These are phyloP conservation scores for Alternaria atra DNA, from an alignment of 2,329 filamentous ascomycete species.

Conservation along the genomic window DNA sequence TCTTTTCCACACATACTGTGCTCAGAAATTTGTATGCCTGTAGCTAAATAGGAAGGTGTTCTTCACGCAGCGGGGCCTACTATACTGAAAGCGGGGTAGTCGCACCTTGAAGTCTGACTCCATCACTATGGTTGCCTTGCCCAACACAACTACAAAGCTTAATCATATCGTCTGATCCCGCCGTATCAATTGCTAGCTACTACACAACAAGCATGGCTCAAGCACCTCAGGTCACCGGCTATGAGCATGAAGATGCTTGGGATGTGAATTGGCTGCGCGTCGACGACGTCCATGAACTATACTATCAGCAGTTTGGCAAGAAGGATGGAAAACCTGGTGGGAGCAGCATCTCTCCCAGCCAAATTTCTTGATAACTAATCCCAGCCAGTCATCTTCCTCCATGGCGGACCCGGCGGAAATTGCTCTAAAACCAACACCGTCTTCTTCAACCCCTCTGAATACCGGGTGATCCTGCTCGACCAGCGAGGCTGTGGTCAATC, in stretches of 20 bases:
- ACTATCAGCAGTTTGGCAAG: slow-evolving; percentile 54
- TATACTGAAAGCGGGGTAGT: slow-evolving; percentile 23
- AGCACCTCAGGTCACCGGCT: slow-evolving; percentile 28
- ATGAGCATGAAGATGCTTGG: slow-evolving; percentile 48
- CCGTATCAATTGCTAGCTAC: not conserved
- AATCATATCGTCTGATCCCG: not conserved
- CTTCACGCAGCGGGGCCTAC: slow-evolving; percentile 11
- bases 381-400: slow-evolving; percentile 52
- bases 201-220: slow-evolving; percentile 18
- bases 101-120: slow-evolving; percentile 10
- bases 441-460: slow-evolving; percentile 57
- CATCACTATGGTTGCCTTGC: not conserved
- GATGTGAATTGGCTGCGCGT: slow-evolving; percentile 45
- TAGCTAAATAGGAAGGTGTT: slow-evolving; percentile 14
- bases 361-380: not conserved
- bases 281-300: slow-evolving; percentile 47
- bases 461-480: slow-evolving; percentile 59
- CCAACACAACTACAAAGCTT: not conserved
- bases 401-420: slow-evolving; percentile 56
- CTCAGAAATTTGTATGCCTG: not conserved
- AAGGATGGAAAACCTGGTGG: slow-evolving; percentile 51
- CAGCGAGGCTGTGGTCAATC: slow-evolving; percentile 59
- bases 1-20: not conserved
- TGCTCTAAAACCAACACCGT: slow-evolving; percentile 48
- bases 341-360: not conserved